A percentile compares a stretch with the other conserved stretches of the same genome.
Conservation (phyloP, 306 rosid genomes). For the Vachellia pachyceras region DNA sequence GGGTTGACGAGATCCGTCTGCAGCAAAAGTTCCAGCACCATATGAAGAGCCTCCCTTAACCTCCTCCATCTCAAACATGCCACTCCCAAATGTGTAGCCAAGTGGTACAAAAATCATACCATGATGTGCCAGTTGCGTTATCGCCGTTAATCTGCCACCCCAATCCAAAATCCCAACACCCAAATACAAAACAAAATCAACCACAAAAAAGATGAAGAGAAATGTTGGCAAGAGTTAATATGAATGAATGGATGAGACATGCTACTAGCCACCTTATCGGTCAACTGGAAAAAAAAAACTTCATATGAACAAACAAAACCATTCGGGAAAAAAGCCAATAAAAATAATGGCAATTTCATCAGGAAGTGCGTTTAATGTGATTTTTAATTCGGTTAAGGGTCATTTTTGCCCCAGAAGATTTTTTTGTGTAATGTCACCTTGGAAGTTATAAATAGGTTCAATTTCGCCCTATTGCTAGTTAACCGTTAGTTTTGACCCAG, state of each 20-base stretch:
- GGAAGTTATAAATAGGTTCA: no score
- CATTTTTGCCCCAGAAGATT: no score
- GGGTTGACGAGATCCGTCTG: slow-evolving; percentile 86
- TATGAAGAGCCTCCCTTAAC: slow-evolving; percentile 90
- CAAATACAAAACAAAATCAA: not conserved
- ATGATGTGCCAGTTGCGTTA: slow-evolving; percentile 94
- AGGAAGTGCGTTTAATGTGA: not conserved
- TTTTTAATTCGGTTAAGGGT: no score
- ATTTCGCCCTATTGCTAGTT: no score
- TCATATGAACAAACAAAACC: not conserved
- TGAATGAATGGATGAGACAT: slow-evolving; percentile 1
- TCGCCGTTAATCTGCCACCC: slow-evolving; percentile 66
- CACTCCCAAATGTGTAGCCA: slow-evolving; percentile 87
- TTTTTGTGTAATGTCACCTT: no score
- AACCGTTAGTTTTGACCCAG: no score
- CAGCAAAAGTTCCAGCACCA: slow-evolving; percentile 93
- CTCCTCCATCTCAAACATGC: slow-evolving; percentile 84
- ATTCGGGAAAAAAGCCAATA: not conserved
- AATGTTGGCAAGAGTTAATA: not conserved
- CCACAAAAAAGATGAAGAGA: not conserved
- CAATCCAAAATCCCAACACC: not conserved
- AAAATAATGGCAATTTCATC: not conserved
- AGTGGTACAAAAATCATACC: slow-evolving; percentile 92
- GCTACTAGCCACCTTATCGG: not conserved
- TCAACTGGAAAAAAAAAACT: not conserved